Conservation (phyloP, 2,329 filamentous ascomycete genomes). For the Dryadomyces quercus-mongolicae region DNA sequence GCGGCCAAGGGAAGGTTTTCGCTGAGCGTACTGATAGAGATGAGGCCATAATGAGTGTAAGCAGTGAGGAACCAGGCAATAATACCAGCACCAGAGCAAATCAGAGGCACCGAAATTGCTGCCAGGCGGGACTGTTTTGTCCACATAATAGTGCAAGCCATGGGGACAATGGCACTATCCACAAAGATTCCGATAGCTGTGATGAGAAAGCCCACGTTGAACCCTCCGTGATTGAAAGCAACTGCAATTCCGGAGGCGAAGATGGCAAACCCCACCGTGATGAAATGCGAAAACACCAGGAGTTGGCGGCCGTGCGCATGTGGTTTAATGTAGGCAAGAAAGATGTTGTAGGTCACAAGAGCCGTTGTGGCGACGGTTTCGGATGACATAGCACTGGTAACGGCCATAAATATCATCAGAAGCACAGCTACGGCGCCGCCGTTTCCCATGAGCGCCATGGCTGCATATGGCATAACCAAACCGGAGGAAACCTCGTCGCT, state of each 20-base stretch:
- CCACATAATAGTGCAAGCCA: constrained; percentile 71
- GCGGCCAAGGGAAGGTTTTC: constrained; percentile 81
- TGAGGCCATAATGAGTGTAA: constrained; percentile 51
- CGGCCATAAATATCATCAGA: constrained; percentile 64
- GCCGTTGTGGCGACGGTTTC: constrained; percentile 79
- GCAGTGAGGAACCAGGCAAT: constrained; percentile 70
- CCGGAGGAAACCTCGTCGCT: constrained; percentile 67
- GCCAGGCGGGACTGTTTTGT: constrained; percentile 64
- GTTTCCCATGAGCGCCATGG: constrained; percentile 56
- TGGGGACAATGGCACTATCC: constrained; percentile 70
- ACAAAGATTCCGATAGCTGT: constrained; percentile 87
- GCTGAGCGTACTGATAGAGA: constrained; percentile 63
- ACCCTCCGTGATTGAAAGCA: constrained; percentile 58
- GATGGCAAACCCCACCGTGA: constrained; percentile 57
- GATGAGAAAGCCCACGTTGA: constrained; percentile 64
- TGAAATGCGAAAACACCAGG: constrained; percentile 65
- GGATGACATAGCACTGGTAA: constrained; percentile 69
- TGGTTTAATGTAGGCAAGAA: constrained; percentile 76
- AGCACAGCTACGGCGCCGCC: constrained; percentile 58
- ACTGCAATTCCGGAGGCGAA: constrained; percentile 69
- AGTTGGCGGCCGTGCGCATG: constrained; percentile 59
- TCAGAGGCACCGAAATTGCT: constrained; percentile 50
- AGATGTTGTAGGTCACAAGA: constrained; percentile 80
- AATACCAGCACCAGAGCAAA: constrained; percentile 56
- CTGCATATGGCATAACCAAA: constrained; percentile 57